Evolutionary conservation across 2,329 filamentous ascomycete species (phyloP).

Genomic region (Colletotrichum cuscutae): DNA sequence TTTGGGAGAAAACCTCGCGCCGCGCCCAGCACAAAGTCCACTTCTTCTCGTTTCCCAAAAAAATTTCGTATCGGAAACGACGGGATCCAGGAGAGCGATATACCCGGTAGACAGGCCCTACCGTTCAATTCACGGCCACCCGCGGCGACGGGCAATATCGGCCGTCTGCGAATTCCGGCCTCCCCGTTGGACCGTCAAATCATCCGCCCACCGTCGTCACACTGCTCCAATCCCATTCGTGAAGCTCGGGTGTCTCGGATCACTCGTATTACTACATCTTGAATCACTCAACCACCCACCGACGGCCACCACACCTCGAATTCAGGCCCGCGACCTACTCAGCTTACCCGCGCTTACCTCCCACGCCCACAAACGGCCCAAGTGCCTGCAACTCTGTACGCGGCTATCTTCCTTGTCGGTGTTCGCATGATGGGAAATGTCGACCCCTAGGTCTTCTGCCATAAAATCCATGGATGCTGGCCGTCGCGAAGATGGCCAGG

Average conservation of each 20-base stretch:
- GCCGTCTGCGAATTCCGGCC: constrained; percentile 1
- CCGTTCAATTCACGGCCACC: background rate
- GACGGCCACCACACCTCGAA: background rate
- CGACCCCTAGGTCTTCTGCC: constrained; percentile 28
- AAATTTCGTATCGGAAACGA: constrained; percentile 17
- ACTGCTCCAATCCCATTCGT: background rate
- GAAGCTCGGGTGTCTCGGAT: constrained; percentile 25
- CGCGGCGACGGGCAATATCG: background rate
- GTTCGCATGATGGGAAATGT: constrained; percentile 35
- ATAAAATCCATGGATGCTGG: constrained; percentile 32
- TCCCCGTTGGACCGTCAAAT: constrained; percentile 10
- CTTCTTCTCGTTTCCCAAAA: constrained; percentile 10
- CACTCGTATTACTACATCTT: constrained; percentile 25
- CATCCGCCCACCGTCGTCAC: constrained; percentile 9
- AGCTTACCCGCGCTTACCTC: background rate
- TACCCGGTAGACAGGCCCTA: background rate
- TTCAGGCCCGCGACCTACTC: background rate
- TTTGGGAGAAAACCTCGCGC: background rate
- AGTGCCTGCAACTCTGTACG: background rate
- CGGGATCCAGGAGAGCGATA: constrained; percentile 13
- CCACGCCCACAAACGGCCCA: background rate
- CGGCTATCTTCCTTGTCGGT: background rate
- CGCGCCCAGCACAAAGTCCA: constrained; percentile 4
- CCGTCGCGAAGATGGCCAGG: constrained; percentile 23
- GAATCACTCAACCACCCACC: background rate